Conservation (phyloP, 176 grass and related monocot species). For the Oryza meridionalis region DNA sequence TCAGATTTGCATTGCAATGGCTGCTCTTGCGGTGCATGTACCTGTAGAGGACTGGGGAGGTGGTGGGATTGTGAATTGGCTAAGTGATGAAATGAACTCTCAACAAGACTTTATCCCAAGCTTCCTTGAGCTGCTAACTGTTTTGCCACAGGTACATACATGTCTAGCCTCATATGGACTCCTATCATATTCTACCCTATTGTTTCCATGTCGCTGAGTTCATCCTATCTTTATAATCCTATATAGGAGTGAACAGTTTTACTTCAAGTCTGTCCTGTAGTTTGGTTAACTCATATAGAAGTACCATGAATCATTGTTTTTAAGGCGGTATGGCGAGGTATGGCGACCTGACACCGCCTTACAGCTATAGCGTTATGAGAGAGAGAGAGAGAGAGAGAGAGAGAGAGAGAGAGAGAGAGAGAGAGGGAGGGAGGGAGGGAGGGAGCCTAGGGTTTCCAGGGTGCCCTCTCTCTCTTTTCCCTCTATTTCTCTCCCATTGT, state of each 20-base stretch:
- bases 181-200: not conserved
- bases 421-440: too few species aligned
- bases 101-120: conserved; percentile 78
- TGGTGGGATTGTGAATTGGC: conserved; percentile 92
- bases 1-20: conserved; percentile 98
- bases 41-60: conserved; percentile 94
- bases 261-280: not conserved
- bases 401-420: too few species aligned
- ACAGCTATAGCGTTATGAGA: too few species aligned
- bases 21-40: conserved; percentile 95
- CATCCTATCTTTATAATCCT: conserved; percentile 10
- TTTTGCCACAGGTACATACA: conserved; percentile 86
- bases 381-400: too few species aligned
- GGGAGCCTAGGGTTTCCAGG: too few species aligned
- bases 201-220: conserved; percentile 13
- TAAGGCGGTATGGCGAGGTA: too few species aligned
- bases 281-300: not conserved
- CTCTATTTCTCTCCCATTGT: too few species aligned
- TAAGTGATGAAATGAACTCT: conserved; percentile 91
- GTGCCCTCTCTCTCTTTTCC: too few species aligned
- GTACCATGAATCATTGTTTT: too few species aligned
- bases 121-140: conserved; percentile 88
- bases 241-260: not conserved
- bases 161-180: conserved; percentile 14
- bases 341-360: too few species aligned